These are phyloP conservation scores for Gossypium arboreum DNA, from an alignment of 345 rosid species.

Conservation along the genomic window DNA sequence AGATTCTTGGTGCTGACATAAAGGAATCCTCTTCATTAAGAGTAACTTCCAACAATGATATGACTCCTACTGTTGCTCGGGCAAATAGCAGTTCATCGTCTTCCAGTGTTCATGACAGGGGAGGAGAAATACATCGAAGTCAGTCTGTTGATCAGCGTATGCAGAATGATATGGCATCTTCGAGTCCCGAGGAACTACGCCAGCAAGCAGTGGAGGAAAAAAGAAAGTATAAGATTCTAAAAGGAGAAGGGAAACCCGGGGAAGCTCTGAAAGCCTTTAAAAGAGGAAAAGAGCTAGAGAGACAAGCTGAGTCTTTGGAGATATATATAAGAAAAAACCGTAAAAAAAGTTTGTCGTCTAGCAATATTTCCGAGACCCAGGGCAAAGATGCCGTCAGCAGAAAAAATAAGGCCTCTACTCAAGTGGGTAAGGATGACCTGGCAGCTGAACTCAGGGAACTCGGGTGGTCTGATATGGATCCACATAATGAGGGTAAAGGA, in stretches of 20 bases:
- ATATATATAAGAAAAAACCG: slow-evolving; percentile 53
- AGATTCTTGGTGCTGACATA: slow-evolving; percentile 54
- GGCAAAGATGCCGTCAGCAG: slow-evolving; percentile 34
- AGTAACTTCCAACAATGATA: slow-evolving; percentile 25
- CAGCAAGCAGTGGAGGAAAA: slow-evolving; percentile 73
- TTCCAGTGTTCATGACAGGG: slow-evolving; percentile 31
- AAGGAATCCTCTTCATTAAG: slow-evolving; percentile 50
- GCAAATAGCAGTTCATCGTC: slow-evolving; percentile 38
- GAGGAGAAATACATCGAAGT: slow-evolving; percentile 23
- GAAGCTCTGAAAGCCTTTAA: slow-evolving; percentile 89
- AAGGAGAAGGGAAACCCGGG: slow-evolving; percentile 75
- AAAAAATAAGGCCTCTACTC: slow-evolving; percentile 33
- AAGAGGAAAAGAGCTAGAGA: slow-evolving; percentile 93
- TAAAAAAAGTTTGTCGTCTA: slow-evolving; percentile 41
- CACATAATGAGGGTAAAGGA: slow-evolving; percentile 48
- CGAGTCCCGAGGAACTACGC: slow-evolving; percentile 65
- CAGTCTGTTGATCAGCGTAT: slow-evolving; percentile 26
- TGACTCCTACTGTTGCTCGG: slow-evolving; percentile 31
- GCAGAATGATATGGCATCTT: slow-evolving; percentile 29
- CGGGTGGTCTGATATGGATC: slow-evolving; percentile 79
- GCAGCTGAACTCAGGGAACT: slow-evolving; percentile 65
- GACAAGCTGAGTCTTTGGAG: slow-evolving; percentile 79
- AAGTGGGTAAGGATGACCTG: slow-evolving; percentile 52
- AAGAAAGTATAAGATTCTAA: slow-evolving; percentile 60
- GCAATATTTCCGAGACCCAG: slow-evolving; percentile 31